These are phyloP conservation scores for Coniosporium tulheliwenetii DNA, from an alignment of 2,329 filamentous ascomycete species.

Conservation along the genomic window DNA sequence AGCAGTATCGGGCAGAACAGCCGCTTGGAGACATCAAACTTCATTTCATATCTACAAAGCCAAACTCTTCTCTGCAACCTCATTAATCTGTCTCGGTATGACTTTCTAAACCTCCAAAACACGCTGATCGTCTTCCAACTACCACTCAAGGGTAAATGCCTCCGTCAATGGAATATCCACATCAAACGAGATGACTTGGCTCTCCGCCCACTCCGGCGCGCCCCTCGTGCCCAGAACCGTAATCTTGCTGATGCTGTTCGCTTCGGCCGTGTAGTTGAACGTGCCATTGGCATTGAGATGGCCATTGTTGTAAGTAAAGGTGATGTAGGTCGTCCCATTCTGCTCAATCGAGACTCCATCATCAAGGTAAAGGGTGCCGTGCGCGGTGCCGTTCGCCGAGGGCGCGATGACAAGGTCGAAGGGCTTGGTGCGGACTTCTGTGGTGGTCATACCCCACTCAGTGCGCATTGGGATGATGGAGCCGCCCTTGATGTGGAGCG, in stretches of 20 bases:
- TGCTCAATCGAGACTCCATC: slow-evolving; percentile 57
- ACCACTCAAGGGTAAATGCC: too few species aligned
- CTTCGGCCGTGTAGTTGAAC: slow-evolving; percentile 34
- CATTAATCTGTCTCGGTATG: too few species aligned
- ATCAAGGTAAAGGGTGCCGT: slow-evolving; percentile 58
- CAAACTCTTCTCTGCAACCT: too few species aligned
- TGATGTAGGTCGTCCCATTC: slow-evolving; percentile 36
- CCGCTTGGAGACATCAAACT: too few species aligned
- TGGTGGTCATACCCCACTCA: slow-evolving; percentile 43
- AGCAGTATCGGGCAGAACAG: too few species aligned
- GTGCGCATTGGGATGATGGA: slow-evolving; percentile 46
- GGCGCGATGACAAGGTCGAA: slow-evolving; percentile 61
- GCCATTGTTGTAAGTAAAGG: slow-evolving; percentile 42
- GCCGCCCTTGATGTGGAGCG: slow-evolving; percentile 53
- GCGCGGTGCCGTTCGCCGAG: slow-evolving; percentile 43
- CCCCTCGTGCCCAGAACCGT: neutral
- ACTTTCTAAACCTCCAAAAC: too few species aligned
- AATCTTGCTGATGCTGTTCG: neutral
- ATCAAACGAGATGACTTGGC: too few species aligned
- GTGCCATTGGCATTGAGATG: slow-evolving; percentile 34
- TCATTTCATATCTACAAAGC: too few species aligned
- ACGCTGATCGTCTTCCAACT: too few species aligned
- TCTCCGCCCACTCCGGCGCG: neutral
- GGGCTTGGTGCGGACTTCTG: slow-evolving; percentile 44
- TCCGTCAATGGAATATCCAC: too few species aligned